Conservation (phyloP, 1,139 yeast species). For the Suhomyces yuchorum region DNA sequence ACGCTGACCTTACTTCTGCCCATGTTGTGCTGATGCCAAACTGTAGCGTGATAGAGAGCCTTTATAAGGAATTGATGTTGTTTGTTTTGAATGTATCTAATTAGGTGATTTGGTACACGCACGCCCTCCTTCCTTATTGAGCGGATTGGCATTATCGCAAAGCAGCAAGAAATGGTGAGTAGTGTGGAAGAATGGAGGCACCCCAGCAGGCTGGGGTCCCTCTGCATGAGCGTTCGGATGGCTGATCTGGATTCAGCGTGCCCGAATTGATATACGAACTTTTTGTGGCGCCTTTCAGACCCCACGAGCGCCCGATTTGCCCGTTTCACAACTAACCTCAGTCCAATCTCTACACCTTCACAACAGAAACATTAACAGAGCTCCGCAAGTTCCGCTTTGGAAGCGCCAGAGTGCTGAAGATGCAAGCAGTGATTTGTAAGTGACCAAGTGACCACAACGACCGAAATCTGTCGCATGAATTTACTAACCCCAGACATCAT, state of each 20-base stretch:
- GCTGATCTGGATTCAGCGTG: neutral
- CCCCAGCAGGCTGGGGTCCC: neutral
- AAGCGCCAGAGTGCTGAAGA: conserved; percentile 62
- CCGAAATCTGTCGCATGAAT: neutral
- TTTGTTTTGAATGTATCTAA: conserved; percentile 17
- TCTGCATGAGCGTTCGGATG: neutral
- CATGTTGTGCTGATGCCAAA: conserved; percentile 17
- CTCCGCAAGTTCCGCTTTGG: conserved; percentile 73
- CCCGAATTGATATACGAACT: neutral
- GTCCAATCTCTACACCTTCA: conserved; percentile 60
- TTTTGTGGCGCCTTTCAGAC: no score
- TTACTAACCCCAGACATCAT: conserved; percentile 43
- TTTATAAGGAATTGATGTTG: conserved; percentile 12
- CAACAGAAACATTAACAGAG: conserved; percentile 61
- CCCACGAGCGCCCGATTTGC: no score
- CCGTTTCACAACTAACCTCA: conserved; percentile 8
- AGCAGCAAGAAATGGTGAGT: conserved; percentile 7
- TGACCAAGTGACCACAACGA: conserved; percentile 23
- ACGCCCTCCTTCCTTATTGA: conserved; percentile 12
- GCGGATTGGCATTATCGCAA: neutral
- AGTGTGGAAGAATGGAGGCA: neutral
- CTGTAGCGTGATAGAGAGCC: conserved; percentile 5
- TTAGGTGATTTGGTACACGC: conserved; percentile 13
- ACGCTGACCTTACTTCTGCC: conserved; percentile 26
- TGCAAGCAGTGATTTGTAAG: conserved; percentile 68